Evolutionary conservation across 805 yeast species (phyloP), one percentile per base, ranked within the genome.

Genomic region (Yamadazyma sp.): DNA sequence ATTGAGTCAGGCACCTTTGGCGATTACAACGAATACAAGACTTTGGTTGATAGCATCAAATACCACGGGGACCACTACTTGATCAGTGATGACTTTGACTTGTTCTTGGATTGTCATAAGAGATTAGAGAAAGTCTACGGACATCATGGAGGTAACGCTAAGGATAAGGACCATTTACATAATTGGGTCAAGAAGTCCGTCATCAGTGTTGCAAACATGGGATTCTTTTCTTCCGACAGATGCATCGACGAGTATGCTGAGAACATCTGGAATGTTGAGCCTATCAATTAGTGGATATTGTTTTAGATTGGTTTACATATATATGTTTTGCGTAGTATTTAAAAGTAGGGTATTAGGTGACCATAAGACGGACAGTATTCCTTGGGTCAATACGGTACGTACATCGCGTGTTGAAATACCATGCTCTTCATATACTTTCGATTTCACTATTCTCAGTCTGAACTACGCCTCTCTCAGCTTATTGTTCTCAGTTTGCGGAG

Each of bases 221-320:
- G 97, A 6, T 90, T 87, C 75, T 89, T 89, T 69, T 77, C 86
- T 45, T 80, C 90, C 45, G 97, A 89, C 61, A 75, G 97, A 62
- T 87, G 95, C 59, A 84, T 89, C 55, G 84, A 82, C 53, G 96
- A 89, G 60, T 89, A 89, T 50, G 95, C 96, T 22, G 96, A 86
- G 48, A 77, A 81, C 45, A 88, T 89, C 53, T 89, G 97, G 97
- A 84, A 89, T 55, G 77, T 88, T 45, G 96, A 89, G 66, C 95
- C 96, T 3, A 28, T 24, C 28, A 28, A 28, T 11, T 32, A 18
- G 16, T 25, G 12, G 14, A 16, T 25, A 12, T 13, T 25, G 12
- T 14, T 13, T 25, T 25, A 4, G 16, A 13, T 25, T 25, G 28
- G 14, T 12, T 24, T 25, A n/a, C 16, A 13, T n/a, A n/a, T n/a